These are phyloP conservation scores for Mortierella polycephala DNA, from an alignment of 371 early-diverging fungal species.

Conservation along the genomic window DNA sequence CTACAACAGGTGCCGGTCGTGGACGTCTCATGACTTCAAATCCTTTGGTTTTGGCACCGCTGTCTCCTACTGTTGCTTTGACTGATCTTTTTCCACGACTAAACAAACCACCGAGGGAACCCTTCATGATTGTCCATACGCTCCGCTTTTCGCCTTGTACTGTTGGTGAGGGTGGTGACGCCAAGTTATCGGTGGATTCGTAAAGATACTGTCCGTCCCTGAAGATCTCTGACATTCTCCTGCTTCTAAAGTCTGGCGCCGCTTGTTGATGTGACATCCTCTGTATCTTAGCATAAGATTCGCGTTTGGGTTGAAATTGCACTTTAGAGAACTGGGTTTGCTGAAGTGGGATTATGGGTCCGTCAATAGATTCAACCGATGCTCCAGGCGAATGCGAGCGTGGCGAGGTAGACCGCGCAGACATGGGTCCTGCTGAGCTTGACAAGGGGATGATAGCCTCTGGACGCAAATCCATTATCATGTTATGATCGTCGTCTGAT, in stretches of 20 bases:
- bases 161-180: constrained; percentile 1
- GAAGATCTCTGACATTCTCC: constrained; percentile 53
- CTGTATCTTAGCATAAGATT: constrained; percentile 40
- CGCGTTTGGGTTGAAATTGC: constrained; percentile 24
- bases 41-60: constrained; percentile 36
- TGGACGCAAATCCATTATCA: constrained; percentile 15
- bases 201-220: constrained; percentile 47
- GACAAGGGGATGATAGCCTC: constrained; percentile 33
- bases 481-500: constrained; percentile 8
- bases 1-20: constrained; percentile 18
- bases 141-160: constrained; percentile 15
- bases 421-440: constrained; percentile 35
- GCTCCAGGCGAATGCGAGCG: constrained; percentile 24
- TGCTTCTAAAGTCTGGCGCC: constrained; percentile 21
- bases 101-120: constrained; percentile 23
- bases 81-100: constrained; percentile 12
- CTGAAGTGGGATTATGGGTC: constrained; percentile 29
- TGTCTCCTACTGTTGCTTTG: constrained; percentile 12
- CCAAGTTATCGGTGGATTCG: constrained; percentile 7
- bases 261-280: constrained; percentile 50
- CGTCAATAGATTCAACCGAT: constrained; percentile 30
- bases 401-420: constrained; percentile 30
- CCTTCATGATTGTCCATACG: constrained; percentile 25
- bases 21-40: constrained; percentile 53
- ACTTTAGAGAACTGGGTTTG: constrained; percentile 24